phyloP scores from a whole-genome alignment of 2,329 filamentous ascomycete species.

The Trichocomaceae sp. region DNA sequence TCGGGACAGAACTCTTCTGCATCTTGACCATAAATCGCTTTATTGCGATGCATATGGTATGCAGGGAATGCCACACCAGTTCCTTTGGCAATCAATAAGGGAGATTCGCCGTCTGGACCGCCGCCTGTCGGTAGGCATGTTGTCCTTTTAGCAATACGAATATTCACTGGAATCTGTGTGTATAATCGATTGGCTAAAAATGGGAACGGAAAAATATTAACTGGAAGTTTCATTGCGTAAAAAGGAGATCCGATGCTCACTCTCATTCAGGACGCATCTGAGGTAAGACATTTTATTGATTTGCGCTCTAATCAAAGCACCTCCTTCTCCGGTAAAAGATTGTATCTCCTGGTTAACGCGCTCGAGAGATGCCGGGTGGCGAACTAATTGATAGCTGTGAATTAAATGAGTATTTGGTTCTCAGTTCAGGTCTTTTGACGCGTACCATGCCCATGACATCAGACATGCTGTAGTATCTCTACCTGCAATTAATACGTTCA shows the following conservation, averaged over 20 bases:
- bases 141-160: slow-evolving; percentile 34
- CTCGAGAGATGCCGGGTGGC: background rate
- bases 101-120: slow-evolving; percentile 52
- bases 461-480: slow-evolving; percentile 33
- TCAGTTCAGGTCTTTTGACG: background rate
- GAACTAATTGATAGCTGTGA: background rate
- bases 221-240: no score
- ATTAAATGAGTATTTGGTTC: no score
- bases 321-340: slow-evolving; percentile 12
- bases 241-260: no score
- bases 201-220: no score
- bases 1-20: slow-evolving; percentile 43
- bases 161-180: slow-evolving; percentile 42
- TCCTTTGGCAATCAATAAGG: slow-evolving; percentile 60
- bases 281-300: no score
- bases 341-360: slow-evolving; percentile 28
- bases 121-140: slow-evolving; percentile 48
- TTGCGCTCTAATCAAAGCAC: background rate
- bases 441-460: slow-evolving; percentile 25
- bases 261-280: no score
- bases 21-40: slow-evolving; percentile 41
- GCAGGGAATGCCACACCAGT: slow-evolving; percentile 61
- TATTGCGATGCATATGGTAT: slow-evolving; percentile 65
- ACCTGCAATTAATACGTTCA: slow-evolving; percentile 33
- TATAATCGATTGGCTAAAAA: slow-evolving; percentile 37